phyloP scores from a whole-genome alignment of 2,329 filamentous ascomycete species.

The Claviceps sp. region DNA sequence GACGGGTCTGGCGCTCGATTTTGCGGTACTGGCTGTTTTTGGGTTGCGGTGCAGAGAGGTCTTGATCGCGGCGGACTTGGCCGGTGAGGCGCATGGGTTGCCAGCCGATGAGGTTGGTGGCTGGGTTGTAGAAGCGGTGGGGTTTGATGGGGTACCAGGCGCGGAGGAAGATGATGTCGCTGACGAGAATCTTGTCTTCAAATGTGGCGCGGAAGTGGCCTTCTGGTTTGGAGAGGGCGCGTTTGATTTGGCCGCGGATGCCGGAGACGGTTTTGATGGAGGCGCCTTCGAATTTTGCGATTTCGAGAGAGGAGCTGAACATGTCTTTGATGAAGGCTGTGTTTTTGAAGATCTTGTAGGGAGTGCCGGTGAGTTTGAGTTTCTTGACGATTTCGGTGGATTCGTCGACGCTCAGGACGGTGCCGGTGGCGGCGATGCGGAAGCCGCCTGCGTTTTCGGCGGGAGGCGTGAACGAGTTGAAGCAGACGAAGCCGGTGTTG shows the following conservation, averaged over 20 bases:
- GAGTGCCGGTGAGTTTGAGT: conserved; percentile 84
- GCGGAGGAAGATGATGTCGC: conserved; percentile 88
- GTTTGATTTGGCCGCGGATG: conserved; percentile 92
- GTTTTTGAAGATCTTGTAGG: conserved; percentile 99
- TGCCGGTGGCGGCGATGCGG: conserved; percentile 86
- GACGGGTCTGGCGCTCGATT: conserved; percentile 51
- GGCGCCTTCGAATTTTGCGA: conserved; percentile 96
- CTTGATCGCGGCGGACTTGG: conserved; percentile 67
- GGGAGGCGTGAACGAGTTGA: conserved; percentile 74
- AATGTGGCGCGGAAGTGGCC: conserved; percentile 95
- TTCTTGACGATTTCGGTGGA: conserved; percentile 98
- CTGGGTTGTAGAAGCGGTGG: conserved; percentile 91
- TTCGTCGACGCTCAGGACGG: conserved; percentile 87
- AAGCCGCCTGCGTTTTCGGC: conserved; percentile 57
- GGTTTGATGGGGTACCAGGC: conserved; percentile 96
- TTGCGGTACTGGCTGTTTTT: conserved; percentile 76
- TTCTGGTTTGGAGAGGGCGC: conserved; percentile 82
- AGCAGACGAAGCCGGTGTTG: conserved; percentile 89
- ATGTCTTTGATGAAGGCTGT: conserved; percentile 98
- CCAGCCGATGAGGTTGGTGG: conserved; percentile 89
- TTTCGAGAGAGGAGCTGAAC: conserved; percentile 86
- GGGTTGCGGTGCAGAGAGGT: conserved; percentile 61
- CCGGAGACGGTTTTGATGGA: conserved; percentile 93
- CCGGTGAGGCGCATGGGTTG: conserved; percentile 88
- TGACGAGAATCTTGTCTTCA: conserved; percentile 95